phyloP scores from a whole-genome alignment of 768 basidiomycete species.

The Tremella mesenterica region DNA sequence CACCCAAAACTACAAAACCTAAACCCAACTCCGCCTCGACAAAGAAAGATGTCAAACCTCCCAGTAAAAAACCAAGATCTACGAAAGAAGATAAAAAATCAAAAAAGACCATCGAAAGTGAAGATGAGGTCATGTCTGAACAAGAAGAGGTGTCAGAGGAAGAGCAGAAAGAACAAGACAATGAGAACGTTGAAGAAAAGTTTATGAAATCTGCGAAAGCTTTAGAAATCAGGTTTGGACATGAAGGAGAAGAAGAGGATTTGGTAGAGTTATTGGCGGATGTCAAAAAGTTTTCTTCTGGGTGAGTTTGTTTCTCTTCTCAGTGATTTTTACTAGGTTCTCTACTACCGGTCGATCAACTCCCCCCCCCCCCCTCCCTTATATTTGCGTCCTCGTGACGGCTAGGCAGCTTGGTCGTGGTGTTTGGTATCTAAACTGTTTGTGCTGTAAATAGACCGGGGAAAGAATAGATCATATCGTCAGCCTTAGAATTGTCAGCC shows the following conservation, averaged over 20 bases:
- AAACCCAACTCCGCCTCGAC: no score
- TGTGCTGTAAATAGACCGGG: neutral
- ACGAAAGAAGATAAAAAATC: no score
- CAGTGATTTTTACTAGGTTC: neutral
- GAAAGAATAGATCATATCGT: neutral
- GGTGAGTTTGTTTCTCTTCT: conserved; percentile 3
- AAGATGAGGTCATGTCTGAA: neutral
- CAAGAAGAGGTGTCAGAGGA: neutral
- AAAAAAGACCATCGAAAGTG: neutral
- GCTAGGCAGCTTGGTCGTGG: no score
- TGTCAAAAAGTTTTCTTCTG: conserved; percentile 6
- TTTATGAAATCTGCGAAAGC: neutral
- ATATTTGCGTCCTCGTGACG: no score
- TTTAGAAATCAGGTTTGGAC: neutral
- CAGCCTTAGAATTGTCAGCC: neutral
- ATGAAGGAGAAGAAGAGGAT: neutral
- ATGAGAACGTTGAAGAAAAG: neutral
- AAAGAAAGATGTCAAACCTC: no score
- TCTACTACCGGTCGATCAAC: no score
- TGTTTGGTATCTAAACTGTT: no score
- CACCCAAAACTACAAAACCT: no score
- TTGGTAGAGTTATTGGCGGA: neutral
- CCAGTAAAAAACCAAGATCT: no score
- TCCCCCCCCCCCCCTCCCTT: no score
- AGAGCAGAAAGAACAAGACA: neutral